Evolutionary conservation across 768 basidiomycete genomes (phyloP).

Genomic region (Heimioporus sp.): DNA sequence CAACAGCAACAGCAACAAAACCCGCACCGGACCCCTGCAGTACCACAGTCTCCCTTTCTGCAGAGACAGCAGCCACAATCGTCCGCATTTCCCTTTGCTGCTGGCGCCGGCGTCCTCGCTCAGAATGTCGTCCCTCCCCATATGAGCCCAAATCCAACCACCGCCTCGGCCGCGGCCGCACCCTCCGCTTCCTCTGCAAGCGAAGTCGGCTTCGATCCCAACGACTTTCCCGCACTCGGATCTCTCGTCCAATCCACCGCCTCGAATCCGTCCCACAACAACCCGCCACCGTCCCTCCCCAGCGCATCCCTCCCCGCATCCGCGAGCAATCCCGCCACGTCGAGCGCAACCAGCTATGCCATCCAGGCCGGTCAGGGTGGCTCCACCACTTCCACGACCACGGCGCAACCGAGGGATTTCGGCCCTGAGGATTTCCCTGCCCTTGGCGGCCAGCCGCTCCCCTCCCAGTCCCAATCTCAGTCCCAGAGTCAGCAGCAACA

Average conservation of each 20-base stretch:
- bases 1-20: constrained; percentile 47
- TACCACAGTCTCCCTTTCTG: constrained; percentile 62
- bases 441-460: constrained; percentile 57
- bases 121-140: constrained; percentile 61
- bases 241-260: constrained; percentile 49
- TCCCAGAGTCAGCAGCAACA: constrained; percentile 28
- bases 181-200: constrained; percentile 64
- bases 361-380: constrained; percentile 68
- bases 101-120: constrained; percentile 41
- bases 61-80: constrained; percentile 47
- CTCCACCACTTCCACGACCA: constrained; percentile 11
- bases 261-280: constrained; percentile 38
- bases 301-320: constrained; percentile 22
- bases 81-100: constrained; percentile 60
- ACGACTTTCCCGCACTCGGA: constrained; percentile 86
- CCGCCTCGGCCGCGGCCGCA: constrained; percentile 40
- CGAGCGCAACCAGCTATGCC: constrained; percentile 68
- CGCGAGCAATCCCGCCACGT: constrained; percentile 28
- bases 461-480: constrained; percentile 24
- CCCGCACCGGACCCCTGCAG: constrained; percentile 59
- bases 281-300: constrained; percentile 28
- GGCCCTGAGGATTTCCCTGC: constrained; percentile 92
- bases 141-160: constrained; percentile 47
- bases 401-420: constrained; percentile 40
- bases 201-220: constrained; percentile 80